These are phyloP conservation scores for Fragaria ananassa DNA, from an alignment of 306 rosid genomes.

Conservation along the genomic window DNA sequence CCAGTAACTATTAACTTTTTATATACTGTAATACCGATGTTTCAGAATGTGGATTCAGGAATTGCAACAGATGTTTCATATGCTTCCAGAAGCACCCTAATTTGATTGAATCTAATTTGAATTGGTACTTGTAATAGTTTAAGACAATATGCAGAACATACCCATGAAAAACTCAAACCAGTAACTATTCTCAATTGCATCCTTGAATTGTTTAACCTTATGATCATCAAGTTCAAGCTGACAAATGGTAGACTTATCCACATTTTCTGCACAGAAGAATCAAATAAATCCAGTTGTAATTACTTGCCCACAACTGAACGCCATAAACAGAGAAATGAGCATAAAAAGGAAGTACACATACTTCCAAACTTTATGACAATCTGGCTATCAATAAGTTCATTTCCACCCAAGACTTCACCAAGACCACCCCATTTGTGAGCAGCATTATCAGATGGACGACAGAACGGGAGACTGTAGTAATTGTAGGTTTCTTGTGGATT, in stretches of 20 bases:
- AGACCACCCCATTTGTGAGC: slow-evolving; percentile 99
- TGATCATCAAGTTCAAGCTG: slow-evolving; percentile 52
- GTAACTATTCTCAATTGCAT: slow-evolving; percentile 86
- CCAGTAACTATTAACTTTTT: not conserved
- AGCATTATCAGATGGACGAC: slow-evolving; percentile 55
- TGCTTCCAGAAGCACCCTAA: slow-evolving; percentile 3
- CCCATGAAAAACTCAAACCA: slow-evolving; percentile 99
- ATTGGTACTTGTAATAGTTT: not conserved
- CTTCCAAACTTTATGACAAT: slow-evolving; percentile 72
- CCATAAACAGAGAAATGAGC: slow-evolving; percentile 15
- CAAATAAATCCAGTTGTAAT: slow-evolving; percentile 4
- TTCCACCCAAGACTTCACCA: slow-evolving; percentile 97
- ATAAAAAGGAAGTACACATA: slow-evolving; percentile 32
- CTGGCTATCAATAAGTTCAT: slow-evolving; percentile 90
- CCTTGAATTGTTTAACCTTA: slow-evolving; percentile 80
- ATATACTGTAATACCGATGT: not conserved
- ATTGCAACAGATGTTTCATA: not conserved
- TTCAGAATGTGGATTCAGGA: not conserved
- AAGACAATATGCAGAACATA: slow-evolving; percentile 40
- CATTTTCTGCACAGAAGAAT: slow-evolving; percentile 54
- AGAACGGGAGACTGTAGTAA: slow-evolving; percentile 90
- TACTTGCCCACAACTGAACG: slow-evolving; percentile 10
- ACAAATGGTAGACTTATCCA: slow-evolving; percentile 68
- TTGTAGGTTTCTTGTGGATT: slow-evolving; percentile 99
- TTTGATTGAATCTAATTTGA: not conserved